phyloP scores from a whole-genome alignment of 202 grass and related monocot genomes.

The Brachypodium distachyon region DNA sequence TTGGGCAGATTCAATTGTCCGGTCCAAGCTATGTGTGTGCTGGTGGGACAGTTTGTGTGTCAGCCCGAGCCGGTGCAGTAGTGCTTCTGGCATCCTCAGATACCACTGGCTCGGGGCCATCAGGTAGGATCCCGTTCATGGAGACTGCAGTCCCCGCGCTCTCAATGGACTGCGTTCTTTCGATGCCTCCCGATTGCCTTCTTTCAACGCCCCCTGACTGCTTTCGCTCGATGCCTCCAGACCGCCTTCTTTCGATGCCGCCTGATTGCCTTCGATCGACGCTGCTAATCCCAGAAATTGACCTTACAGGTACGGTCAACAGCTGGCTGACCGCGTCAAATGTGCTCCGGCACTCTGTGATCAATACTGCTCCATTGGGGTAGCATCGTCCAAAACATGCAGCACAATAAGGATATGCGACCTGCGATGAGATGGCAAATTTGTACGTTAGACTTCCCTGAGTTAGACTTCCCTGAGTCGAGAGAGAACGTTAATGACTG shows the following conservation, averaged over 20 bases:
- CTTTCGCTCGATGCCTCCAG: constrained; percentile 4
- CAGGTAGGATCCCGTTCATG: constrained; percentile 16
- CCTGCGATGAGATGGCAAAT: constrained; percentile 32
- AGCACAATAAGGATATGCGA: constrained; percentile 66
- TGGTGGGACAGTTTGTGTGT: not conserved
- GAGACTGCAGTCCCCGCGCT: not conserved
- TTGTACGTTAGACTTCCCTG: not conserved
- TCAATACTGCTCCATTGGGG: constrained; percentile 64
- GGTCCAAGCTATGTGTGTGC: constrained; percentile 3
- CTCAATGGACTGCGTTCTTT: constrained; percentile 24
- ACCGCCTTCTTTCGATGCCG: constrained; percentile 32
- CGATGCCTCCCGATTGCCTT: constrained; percentile 28
- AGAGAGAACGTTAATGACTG: not conserved
- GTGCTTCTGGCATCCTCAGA: not conserved
- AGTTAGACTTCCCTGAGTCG: not conserved
- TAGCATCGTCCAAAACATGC: constrained; percentile 87
- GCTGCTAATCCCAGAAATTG: constrained; percentile 19
- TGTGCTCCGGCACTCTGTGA: constrained; percentile 49
- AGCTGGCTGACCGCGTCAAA: constrained; percentile 62
- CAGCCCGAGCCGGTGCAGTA: not conserved
- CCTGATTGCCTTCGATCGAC: constrained; percentile 20
- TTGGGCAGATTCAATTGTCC: not conserved
- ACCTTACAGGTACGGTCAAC: constrained; percentile 39
- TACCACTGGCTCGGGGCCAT: constrained; percentile 6
- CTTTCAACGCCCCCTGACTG: constrained; percentile 30